These are phyloP conservation scores for Blastosporella zonata DNA, from an alignment of 1,284 basidiomycete genomes.

Conservation along the genomic window DNA sequence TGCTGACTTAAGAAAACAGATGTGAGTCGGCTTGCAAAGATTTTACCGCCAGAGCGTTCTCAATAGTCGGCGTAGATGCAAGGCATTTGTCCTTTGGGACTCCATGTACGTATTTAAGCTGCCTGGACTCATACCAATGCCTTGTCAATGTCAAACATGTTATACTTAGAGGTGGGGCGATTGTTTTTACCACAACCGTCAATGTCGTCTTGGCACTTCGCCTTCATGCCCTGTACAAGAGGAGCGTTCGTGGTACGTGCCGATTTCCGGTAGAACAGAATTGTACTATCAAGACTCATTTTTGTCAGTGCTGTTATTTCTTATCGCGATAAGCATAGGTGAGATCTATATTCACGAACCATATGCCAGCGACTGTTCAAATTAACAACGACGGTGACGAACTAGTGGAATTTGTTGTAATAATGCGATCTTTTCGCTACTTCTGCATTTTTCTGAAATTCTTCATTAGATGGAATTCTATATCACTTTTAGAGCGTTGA, in stretches of 20 bases:
- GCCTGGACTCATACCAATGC: not conserved
- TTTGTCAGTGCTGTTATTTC: conserved; percentile 5
- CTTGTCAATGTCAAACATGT: not conserved
- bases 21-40: no score
- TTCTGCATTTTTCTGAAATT: not conserved
- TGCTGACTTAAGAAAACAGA: no score
- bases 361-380: no score
- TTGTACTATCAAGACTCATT: not conserved
- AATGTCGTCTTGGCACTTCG: conserved; percentile 8
- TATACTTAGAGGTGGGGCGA: not conserved
- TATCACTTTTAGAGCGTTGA: not conserved
- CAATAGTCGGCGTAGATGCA: no score
- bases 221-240: conserved; percentile 8
- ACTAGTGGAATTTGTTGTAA: conserved; percentile 4
- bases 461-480: not conserved
- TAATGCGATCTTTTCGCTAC: not conserved
- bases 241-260: not conserved
- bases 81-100: not conserved
- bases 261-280: not conserved
- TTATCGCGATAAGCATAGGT: not conserved
- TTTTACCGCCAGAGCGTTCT: no score
- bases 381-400: not conserved
- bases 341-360: not conserved
- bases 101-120: conserved; percentile 1
- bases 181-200: conserved; percentile 4